Evolutionary conservation across 1,139 yeast genomes (phyloP).

Genomic region (Pichia sp.): DNA sequence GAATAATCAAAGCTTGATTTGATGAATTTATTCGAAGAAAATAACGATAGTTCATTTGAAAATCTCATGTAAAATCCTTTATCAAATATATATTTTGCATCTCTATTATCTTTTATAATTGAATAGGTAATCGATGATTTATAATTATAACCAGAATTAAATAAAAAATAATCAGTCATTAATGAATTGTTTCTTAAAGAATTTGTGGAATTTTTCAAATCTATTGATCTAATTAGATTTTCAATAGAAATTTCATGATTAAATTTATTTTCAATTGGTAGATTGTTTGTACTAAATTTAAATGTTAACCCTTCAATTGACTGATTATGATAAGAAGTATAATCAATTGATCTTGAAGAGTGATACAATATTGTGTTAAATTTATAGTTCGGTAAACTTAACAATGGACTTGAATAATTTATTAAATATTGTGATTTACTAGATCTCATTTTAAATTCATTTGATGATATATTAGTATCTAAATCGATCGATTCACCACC

Average conservation of each 20-base stretch:
- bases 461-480: constrained; percentile 54
- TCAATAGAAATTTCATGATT: constrained; percentile 59
- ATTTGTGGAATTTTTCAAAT: constrained; percentile 25
- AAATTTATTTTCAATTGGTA: constrained; percentile 27
- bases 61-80: constrained; percentile 49
- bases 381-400: constrained; percentile 45
- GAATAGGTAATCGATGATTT: constrained; percentile 54
- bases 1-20: constrained; percentile 47
- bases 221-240: constrained; percentile 55
- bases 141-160: constrained; percentile 53
- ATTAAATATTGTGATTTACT: constrained; percentile 68
- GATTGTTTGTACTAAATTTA: constrained; percentile 36
- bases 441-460: constrained; percentile 56
- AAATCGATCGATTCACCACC: constrained; percentile 77
- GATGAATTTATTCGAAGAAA: constrained; percentile 30
- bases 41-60: constrained; percentile 44
- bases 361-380: constrained; percentile 50
- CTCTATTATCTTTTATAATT: constrained; percentile 49
- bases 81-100: constrained; percentile 49
- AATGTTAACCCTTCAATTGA: constrained; percentile 51
- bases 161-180: constrained; percentile 27
- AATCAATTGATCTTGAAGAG: constrained; percentile 60
- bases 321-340: constrained; percentile 58
- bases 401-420: constrained; percentile 57
- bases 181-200: constrained; percentile 23